Evolutionary conservation across 805 yeast genomes (phyloP).

Genomic region (Pichia occidentalis): DNA sequence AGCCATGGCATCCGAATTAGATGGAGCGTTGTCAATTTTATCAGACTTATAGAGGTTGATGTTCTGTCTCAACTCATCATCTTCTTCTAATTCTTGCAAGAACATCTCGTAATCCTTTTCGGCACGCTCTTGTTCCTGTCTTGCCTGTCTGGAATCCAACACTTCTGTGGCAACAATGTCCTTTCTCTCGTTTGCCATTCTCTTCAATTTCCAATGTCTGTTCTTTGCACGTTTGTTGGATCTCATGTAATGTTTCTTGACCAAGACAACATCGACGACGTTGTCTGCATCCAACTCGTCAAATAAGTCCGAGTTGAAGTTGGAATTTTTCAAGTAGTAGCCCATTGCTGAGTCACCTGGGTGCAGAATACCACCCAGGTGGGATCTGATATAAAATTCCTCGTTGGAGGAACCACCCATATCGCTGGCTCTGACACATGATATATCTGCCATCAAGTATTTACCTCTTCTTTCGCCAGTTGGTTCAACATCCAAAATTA

Average conservation of each 20-base stretch:
- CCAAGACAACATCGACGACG: conserved; percentile 78
- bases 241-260: conserved; percentile 83
- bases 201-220: conserved; percentile 86
- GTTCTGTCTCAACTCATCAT: conserved; percentile 84
- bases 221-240: conserved; percentile 67
- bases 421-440: conserved; percentile 85
- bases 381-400: conserved; percentile 80
- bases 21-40: conserved; percentile 21
- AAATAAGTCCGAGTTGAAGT: conserved; percentile 83
- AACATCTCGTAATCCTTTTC: conserved; percentile 92
- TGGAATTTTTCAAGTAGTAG: conserved; percentile 76
- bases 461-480: conserved; percentile 75
- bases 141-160: conserved; percentile 57
- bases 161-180: conserved; percentile 61
- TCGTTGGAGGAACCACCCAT: conserved; percentile 73
- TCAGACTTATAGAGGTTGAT: conserved; percentile 79
- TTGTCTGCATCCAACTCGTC: conserved; percentile 59
- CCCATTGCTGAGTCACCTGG: conserved; percentile 97
- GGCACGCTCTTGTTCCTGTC: conserved; percentile 84
- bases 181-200: conserved; percentile 95
- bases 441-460: conserved; percentile 79
- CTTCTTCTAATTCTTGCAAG: conserved; percentile 97
- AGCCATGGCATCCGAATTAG: conserved; percentile 19
- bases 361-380: conserved; percentile 88
- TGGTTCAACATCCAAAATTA: conserved; percentile 91